Conservation (phyloP, 2,329 filamentous ascomycete genomes). For the Meredithiella fracta region DNA sequence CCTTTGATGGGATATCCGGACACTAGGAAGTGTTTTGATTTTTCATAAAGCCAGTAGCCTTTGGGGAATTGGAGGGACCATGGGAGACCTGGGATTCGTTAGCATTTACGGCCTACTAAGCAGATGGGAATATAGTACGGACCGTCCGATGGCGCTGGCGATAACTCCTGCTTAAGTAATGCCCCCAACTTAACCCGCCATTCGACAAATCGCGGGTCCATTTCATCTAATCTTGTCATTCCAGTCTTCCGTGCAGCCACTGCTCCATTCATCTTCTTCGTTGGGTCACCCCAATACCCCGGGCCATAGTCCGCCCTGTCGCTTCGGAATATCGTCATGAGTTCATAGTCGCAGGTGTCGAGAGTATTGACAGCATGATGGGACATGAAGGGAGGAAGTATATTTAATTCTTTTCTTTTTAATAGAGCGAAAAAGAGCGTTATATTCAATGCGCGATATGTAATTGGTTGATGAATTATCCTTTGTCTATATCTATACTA, state of each 20-base stretch:
- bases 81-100: slow-evolving; percentile 20
- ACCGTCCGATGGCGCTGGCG: slow-evolving; percentile 25
- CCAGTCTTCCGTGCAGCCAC: slow-evolving; percentile 23
- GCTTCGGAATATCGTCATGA: slow-evolving; percentile 28
- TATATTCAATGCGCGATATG: not conserved
- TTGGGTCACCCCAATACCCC: slow-evolving; percentile 27
- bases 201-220: slow-evolving; percentile 28
- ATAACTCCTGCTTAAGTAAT: slow-evolving; percentile 29
- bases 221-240: slow-evolving; percentile 27
- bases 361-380: not conserved
- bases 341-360: slow-evolving; percentile 21
- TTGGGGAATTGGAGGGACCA: slow-evolving; percentile 30
- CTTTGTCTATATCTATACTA: no score
- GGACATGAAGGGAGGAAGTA: not conserved
- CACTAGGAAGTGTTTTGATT: slow-evolving; percentile 33
- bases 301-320: slow-evolving; percentile 30
- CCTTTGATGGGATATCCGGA: slow-evolving; percentile 32
- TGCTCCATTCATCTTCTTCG: slow-evolving; percentile 16
- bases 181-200: slow-evolving; percentile 31
- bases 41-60: slow-evolving; percentile 32
- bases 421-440: not conserved
- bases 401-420: no score
- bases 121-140: not conserved
- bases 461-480: no score
- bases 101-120: not conserved